A percentile compares a stretch with the other conserved stretches of the same genome.
These are phyloP conservation scores for Annulohypoxylon bovei DNA, from an alignment of 495 filamentous ascomycete species.

Conservation along the genomic window DNA sequence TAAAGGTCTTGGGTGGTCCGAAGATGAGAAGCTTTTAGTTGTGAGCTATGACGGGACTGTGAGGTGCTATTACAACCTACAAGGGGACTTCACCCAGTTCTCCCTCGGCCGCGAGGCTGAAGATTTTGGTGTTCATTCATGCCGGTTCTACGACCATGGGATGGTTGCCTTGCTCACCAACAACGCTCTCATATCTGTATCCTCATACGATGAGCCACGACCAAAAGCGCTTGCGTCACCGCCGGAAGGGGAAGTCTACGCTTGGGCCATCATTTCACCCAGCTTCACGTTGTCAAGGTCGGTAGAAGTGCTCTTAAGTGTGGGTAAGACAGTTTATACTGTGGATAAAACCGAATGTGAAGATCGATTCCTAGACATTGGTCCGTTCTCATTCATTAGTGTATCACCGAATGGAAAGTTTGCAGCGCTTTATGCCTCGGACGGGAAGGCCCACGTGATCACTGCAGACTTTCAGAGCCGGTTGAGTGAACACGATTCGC, in stretches of 20 bases:
- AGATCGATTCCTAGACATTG: constrained; percentile 87
- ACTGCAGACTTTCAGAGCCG: constrained; percentile 93
- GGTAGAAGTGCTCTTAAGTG: constrained; percentile 91
- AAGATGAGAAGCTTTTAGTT: constrained; percentile 91
- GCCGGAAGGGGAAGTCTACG: constrained; percentile 80
- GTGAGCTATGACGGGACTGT: constrained; percentile 91
- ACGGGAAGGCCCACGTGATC: constrained; percentile 91
- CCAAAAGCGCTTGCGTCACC: constrained; percentile 83
- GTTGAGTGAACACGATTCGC: constrained; percentile 90
- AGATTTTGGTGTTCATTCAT: constrained; percentile 83
- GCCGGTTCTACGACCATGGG: constrained; percentile 89
- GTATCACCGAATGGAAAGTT: constrained; percentile 92
- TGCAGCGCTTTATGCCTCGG: constrained; percentile 83
- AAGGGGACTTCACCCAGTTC: constrained; percentile 95
- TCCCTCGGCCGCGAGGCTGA: constrained; percentile 92
- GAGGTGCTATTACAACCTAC: constrained; percentile 88
- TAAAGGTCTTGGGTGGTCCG: constrained; percentile 93
- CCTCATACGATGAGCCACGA: constrained; percentile 88
- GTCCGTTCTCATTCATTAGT: constrained; percentile 88
- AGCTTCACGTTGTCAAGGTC: constrained; percentile 91
- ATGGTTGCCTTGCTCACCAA: constrained; percentile 94
- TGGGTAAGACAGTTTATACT: constrained; percentile 83
- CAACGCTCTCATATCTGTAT: constrained; percentile 86
- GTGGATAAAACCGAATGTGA: constrained; percentile 90
- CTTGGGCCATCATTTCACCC: constrained; percentile 91